These are phyloP conservation scores for Gillenia trifoliata DNA, from an alignment of 306 rosid genomes.

Conservation along the genomic window DNA sequence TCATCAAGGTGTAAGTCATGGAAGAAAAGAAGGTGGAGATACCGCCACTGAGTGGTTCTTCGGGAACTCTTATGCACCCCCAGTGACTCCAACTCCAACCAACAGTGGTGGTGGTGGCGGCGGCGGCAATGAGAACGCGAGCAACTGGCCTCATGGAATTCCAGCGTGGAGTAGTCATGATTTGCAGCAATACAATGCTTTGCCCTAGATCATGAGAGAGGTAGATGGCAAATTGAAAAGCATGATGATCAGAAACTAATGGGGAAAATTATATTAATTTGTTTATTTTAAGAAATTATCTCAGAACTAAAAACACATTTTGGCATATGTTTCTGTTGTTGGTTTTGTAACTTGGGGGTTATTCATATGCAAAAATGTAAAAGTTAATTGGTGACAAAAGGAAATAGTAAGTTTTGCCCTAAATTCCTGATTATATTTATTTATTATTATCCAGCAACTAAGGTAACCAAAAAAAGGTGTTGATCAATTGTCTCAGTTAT, in stretches of 20 bases:
- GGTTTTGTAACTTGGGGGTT: neutral
- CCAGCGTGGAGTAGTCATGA: slow-evolving; percentile 58
- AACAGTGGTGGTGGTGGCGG: slow-evolving; percentile 32
- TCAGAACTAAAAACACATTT: slow-evolving; percentile 18
- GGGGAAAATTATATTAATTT: neutral
- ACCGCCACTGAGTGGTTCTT: slow-evolving; percentile 79
- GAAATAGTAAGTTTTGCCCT: neutral
- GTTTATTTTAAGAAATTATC: slow-evolving; percentile 9
- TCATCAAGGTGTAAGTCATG: neutral
- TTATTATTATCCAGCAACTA: neutral
- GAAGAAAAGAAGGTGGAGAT: slow-evolving; percentile 38
- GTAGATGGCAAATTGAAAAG: neutral
- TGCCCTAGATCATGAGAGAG: slow-evolving; percentile 53
- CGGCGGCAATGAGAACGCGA: slow-evolving; percentile 25
- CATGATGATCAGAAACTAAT: neutral
- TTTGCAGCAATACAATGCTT: slow-evolving; percentile 62
- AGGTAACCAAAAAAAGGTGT: neutral
- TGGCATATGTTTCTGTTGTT: slow-evolving; percentile 36
- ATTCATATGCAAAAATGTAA: slow-evolving; percentile 31
- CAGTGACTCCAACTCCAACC: slow-evolving; percentile 48
- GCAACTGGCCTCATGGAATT: slow-evolving; percentile 41
- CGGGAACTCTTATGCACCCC: slow-evolving; percentile 50
- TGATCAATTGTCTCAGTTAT: no score
- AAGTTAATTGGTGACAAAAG: slow-evolving; percentile 15
- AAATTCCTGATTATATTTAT: neutral